phyloP scores from a whole-genome alignment of 2,329 filamentous ascomycete species.

The Pyrenophora graminea region DNA sequence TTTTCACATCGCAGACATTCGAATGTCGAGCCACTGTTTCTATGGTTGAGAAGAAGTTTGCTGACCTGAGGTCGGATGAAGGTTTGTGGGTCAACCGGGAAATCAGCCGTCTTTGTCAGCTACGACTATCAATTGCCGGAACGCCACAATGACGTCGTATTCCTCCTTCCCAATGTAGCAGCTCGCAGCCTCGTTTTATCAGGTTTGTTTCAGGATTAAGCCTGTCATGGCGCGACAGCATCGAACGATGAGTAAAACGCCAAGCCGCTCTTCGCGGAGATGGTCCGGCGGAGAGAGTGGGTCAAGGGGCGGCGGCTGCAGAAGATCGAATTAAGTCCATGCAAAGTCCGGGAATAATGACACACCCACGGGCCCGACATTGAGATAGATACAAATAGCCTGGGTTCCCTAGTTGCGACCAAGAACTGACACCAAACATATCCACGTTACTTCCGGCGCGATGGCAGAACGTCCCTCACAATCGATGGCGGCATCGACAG shows the following conservation, averaged over 20 bases:
- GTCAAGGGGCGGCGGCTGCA: slow-evolving; percentile 1
- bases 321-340: slow-evolving; percentile 6
- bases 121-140: neutral
- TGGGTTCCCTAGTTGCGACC: neutral
- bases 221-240: neutral
- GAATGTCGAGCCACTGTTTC: too few species aligned
- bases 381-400: slow-evolving; percentile 9
- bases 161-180: neutral
- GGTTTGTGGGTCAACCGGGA: slow-evolving; percentile 1
- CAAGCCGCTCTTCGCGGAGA: neutral
- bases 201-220: neutral
- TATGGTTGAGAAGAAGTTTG: neutral
- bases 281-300: slow-evolving; percentile 2
- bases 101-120: neutral
- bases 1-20: too few species aligned
- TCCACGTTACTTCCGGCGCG: neutral
- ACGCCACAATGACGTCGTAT: slow-evolving; percentile 8
- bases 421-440: neutral
- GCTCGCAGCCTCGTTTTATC: neutral
- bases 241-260: neutral
- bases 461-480: neutral
- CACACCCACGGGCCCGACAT: neutral
- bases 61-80: slow-evolving; percentile 5
- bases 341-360: slow-evolving; percentile 17
- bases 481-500: neutral